phyloP scores from a whole-genome alignment of 2,329 filamentous ascomycete genomes.

The Venturia nashicola region DNA sequence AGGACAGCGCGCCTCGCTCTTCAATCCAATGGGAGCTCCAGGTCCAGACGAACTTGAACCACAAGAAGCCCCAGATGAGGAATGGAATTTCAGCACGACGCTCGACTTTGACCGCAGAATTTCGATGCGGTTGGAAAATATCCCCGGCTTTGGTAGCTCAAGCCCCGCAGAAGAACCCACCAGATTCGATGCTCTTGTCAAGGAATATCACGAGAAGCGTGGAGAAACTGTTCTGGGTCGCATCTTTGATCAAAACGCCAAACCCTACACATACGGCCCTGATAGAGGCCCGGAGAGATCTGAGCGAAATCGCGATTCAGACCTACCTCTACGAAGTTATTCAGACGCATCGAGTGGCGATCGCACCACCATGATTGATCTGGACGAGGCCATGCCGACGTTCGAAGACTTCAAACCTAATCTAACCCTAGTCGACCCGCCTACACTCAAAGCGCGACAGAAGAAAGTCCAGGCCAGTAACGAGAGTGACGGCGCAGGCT shows the following conservation, averaged over 20 bases:
- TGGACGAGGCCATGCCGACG: conserved; percentile 39
- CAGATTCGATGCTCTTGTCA: conserved; percentile 36
- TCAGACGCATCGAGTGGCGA: conserved; percentile 27
- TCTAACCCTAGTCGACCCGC: conserved; percentile 35
- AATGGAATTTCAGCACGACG: conserved; percentile 55
- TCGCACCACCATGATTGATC: conserved; percentile 42
- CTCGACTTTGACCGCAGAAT: conserved; percentile 45
- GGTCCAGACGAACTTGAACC: conserved; percentile 38
- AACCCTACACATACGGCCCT: conserved; percentile 44
- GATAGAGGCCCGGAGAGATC: conserved; percentile 27
- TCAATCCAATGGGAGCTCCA: conserved; percentile 46
- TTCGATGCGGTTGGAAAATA: conserved; percentile 30
- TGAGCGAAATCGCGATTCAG: conserved; percentile 37
- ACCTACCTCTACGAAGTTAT: conserved; percentile 40
- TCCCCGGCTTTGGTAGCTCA: conserved; percentile 11
- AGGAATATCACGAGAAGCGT: conserved; percentile 44
- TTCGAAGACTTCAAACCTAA: conserved; percentile 20
- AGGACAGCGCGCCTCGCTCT: conserved; percentile 54
- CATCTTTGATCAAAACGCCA: conserved; percentile 42
- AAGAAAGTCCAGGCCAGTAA: conserved; percentile 30
- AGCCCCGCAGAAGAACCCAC: conserved; percentile 12
- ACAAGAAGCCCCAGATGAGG: conserved; percentile 34
- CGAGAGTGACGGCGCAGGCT: conserved; percentile 20
- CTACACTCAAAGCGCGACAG: conserved; percentile 44
- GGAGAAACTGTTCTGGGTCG: conserved; percentile 45